Conservation (phyloP, 176 grass and related monocot genomes). For the Musa troglodytarum region DNA sequence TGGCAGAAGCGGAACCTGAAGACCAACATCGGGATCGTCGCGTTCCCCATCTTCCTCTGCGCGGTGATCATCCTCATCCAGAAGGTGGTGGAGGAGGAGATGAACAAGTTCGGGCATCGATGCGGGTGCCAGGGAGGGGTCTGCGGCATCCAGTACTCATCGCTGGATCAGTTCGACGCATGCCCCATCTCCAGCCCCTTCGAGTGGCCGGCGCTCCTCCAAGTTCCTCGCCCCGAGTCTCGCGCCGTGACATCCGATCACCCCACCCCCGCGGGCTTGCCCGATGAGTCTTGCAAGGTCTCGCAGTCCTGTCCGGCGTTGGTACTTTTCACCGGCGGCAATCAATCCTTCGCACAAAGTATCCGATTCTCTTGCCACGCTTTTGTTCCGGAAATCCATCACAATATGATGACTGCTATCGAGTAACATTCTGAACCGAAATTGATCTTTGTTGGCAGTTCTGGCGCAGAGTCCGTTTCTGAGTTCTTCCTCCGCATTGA, state of each 20-base stretch:
- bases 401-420: neutral
- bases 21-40: slow-evolving; percentile 62
- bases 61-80: slow-evolving; percentile 48
- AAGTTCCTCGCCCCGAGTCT: slow-evolving; percentile 43
- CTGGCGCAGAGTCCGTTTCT: slow-evolving; percentile 51
- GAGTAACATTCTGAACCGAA: neutral
- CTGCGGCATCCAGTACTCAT: slow-evolving; percentile 67
- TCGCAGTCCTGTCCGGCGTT: slow-evolving; percentile 46
- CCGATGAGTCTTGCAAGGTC: slow-evolving; percentile 35
- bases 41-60: slow-evolving; percentile 72
- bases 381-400: neutral
- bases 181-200: slow-evolving; percentile 57
- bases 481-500: slow-evolving; percentile 26
- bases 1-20: slow-evolving; percentile 70
- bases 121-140: slow-evolving; percentile 59
- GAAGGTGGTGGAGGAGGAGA: slow-evolving; percentile 42
- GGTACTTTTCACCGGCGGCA: slow-evolving; percentile 56
- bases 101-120: slow-evolving; percentile 61
- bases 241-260: slow-evolving; percentile 23
- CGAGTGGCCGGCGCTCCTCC: slow-evolving; percentile 57
- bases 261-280: slow-evolving; percentile 33
- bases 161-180: slow-evolving; percentile 52
- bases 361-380: neutral
- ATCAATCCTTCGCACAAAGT: slow-evolving; percentile 63
- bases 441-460: slow-evolving; percentile 24